Evolutionary conservation across 495 filamentous ascomycete genomes (phyloP), one percentile per base, ranked within the genome.

Genomic region (Aspergillus homomorphus): DNA sequence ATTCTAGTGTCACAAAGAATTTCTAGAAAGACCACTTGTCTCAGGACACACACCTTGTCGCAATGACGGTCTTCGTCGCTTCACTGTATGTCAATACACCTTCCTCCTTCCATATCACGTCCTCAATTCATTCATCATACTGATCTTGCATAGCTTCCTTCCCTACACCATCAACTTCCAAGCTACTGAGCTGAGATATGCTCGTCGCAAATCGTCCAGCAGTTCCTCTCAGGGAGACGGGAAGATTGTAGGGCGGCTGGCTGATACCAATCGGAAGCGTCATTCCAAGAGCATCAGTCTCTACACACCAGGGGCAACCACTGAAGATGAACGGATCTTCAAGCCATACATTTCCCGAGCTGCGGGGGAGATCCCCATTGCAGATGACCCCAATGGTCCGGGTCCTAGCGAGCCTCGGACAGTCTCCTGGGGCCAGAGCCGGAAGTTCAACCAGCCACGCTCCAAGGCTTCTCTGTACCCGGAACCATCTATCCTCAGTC

Each of bases 121-220:
- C n/a, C 10, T n/a, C n/a, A 7, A 15, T 4, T 45, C 24, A 3
- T 22, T 26, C 54, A 69, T 45, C 63, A 22, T 20, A 44, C 30
- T 48, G 7, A 22, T 20, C 4, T 8, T 12, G 26, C 20, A 18
- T 22, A 96, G 92, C 45, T 95, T 95, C 68, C 85, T 96, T 28
- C 92, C 92, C 7, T 90, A 95, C 66, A 97, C 92, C 1, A 78
- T 96, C 62, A 85, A 93, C 67, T 97, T 96, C 62, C 70, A 80
- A 53, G 60, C 74, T 28, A 67, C 65, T 49, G 67, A 71, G 49
- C 58, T 62, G 38, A 72, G 43, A 80, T 70, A 64, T 66, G 61
- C 66, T 64, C 41, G 48, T 22, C 18, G 30, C 62, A n/a, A 63
- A 68, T 8, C 24, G 68, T 1, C 51, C 58, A 28, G 77, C 51